These are phyloP conservation scores for Batkoa obscura DNA, from an alignment of 371 early-diverging fungal genomes.

Conservation along the genomic window DNA sequence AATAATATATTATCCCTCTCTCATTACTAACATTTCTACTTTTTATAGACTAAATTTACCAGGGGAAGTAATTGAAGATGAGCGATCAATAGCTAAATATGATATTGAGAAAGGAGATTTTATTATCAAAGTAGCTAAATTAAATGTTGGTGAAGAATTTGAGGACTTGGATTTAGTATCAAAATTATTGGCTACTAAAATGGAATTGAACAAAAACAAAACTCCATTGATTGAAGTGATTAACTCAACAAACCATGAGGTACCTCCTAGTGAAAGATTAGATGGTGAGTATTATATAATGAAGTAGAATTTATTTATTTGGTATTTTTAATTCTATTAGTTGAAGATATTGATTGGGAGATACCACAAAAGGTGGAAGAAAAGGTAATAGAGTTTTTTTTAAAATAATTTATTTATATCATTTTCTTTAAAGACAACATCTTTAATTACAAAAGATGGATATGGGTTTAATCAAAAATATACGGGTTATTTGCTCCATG, in stretches of 20 bases:
- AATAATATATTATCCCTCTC: not conserved
- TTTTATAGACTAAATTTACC: constrained; percentile 58
- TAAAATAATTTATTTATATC: not conserved
- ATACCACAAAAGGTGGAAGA: constrained; percentile 48
- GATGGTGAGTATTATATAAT: not conserved
- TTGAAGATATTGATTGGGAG: constrained; percentile 68
- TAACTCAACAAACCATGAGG: not conserved
- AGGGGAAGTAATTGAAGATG: constrained; percentile 66
- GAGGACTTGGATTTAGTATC: constrained; percentile 72
- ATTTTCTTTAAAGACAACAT: not conserved
- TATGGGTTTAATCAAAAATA: constrained; percentile 87
- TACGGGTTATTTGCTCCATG: constrained; percentile 51
- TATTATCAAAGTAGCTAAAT: constrained; percentile 54
- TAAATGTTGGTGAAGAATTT: constrained; percentile 56
- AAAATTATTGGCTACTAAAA: constrained; percentile 47
- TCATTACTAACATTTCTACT: not conserved
- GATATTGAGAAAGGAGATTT: constrained; percentile 65
- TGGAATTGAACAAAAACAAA: constrained; percentile 16
- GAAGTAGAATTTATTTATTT: not conserved
- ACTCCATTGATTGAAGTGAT: constrained; percentile 5
- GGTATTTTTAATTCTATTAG: constrained; percentile 13
- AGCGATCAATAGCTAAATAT: constrained; percentile 54
- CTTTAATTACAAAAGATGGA: constrained; percentile 12
- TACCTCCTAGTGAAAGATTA: not conserved
- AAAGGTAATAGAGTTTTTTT: constrained; percentile 12